A percentile compares a stretch with the other conserved stretches of the same genome.
Conservation (phyloP, 2,329 filamentous ascomycete species). For the Cladosporium sp. region DNA sequence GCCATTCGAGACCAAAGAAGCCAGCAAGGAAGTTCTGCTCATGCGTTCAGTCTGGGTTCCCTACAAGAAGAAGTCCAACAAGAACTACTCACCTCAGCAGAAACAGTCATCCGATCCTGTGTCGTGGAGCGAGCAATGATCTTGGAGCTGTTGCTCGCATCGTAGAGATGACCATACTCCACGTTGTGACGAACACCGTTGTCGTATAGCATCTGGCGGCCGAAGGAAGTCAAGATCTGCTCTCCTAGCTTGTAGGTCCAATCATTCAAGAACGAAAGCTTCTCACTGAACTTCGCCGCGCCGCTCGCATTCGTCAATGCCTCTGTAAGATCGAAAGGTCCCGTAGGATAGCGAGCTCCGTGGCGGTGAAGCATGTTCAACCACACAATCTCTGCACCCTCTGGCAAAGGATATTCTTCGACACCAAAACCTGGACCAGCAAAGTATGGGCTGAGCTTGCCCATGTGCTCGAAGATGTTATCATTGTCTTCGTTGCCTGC, state of each 20-base stretch:
- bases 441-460: conserved; percentile 68
- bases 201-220: conserved; percentile 66
- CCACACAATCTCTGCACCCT: conserved; percentile 67
- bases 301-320: conserved; percentile 61
- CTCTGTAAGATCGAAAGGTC: conserved; percentile 55
- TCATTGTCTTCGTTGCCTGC: conserved; percentile 51
- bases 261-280: conserved; percentile 64
- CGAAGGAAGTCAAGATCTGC: conserved; percentile 71
- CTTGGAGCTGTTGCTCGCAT: conserved; percentile 62
- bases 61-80: no score
- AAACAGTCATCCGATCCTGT: conserved; percentile 75
- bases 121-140: conserved; percentile 74
- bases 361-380: conserved; percentile 73
- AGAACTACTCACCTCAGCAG: conserved; percentile 53
- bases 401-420: conserved; percentile 67
- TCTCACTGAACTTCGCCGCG: conserved; percentile 58
- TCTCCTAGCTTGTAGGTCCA: conserved; percentile 70
- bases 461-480: conserved; percentile 70
- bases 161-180: conserved; percentile 68
- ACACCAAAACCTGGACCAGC: conserved; percentile 74
- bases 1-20: conserved; percentile 76
- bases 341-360: conserved; percentile 71
- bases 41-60: background rate
- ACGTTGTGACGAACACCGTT: conserved; percentile 71
- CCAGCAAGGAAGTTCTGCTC: conserved; percentile 68